Base-by-base conservation (phyloP, 2,329 filamentous ascomycete species). In the Diaporthe eres region DNA sequence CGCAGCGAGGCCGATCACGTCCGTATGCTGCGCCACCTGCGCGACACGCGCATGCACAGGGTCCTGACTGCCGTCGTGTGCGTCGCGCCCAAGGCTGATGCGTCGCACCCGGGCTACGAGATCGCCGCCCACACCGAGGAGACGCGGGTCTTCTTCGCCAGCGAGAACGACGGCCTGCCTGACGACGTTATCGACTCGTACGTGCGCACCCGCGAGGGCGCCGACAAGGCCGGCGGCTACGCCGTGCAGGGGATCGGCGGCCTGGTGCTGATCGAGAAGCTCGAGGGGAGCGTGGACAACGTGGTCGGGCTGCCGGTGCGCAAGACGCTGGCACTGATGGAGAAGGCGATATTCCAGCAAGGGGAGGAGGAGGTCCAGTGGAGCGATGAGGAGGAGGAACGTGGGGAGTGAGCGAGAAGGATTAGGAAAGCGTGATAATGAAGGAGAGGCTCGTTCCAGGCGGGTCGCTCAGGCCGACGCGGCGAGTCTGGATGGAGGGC, bases 181-280 rank as follows among this genome's bases (percentile, higher is more conserved):
- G 96, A 99, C 85, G 95, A 98, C 76, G 90, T 98, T 79, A 92
- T 98, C 76, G 87, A 95, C 79, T 90, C 87, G 7, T 96, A 96
- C 82, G 93, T 96, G 75, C 90, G 89, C 81, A 98, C 96, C 31
- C 89, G 96, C 74, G 97, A 99, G 87, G 97, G 97, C 2, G 95
- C 92, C 15, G 97, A 98, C 84, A 99, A 98, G 88, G 97, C 97
- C 0, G 97, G 97, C 2, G 97, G 97, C 0, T 99, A 99, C 84
- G 97, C 95, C 1, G 91, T 99, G 72, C 97, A 99, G 85, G 97
- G 96, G 0, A 87, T 96, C 15, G 97, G 94, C 1, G 93, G 94
- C 12, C 92, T 98, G 82, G 88, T 99, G 76, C 85, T 99, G 75
- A 92, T 99, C 17, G 95, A 98, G 83, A 93, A 90, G 84, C 94